A percentile compares a stretch with the other conserved stretches of the same genome.
These are phyloP conservation scores for Mollisiaceae sp. DNA, from an alignment of 2,329 filamentous ascomycete genomes.

Conservation along the genomic window DNA sequence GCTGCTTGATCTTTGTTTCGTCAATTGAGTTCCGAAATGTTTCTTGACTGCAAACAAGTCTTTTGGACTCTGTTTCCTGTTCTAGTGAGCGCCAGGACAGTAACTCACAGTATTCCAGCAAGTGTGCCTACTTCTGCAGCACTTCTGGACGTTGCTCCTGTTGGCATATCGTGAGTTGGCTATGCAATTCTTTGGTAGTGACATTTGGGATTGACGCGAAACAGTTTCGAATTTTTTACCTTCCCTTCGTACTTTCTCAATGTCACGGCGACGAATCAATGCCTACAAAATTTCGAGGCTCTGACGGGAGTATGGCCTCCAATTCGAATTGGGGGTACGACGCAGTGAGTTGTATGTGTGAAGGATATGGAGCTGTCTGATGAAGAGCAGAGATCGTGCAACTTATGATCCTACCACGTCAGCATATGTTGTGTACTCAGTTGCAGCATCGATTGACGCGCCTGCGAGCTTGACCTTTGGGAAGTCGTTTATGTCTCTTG, in stretches of 20 bases:
- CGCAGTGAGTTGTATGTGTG: constrained; percentile 46
- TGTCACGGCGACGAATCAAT: constrained; percentile 55
- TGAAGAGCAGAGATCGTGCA: constrained; percentile 51
- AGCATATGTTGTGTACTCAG: constrained; percentile 56
- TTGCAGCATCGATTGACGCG: constrained; percentile 53
- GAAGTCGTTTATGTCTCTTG: constrained; percentile 56
- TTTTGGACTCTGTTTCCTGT: constrained; percentile 27
- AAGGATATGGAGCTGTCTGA: constrained; percentile 1
- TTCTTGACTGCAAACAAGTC: constrained; percentile 21
- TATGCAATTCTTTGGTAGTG: background rate
- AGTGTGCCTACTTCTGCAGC: constrained; percentile 31
- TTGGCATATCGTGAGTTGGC: constrained; percentile 51
- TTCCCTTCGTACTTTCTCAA: constrained; percentile 60
- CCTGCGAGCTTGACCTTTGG: constrained; percentile 57
- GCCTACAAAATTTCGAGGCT: constrained; percentile 56
- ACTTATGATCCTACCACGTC: constrained; percentile 52
- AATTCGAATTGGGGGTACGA: constrained; percentile 62
- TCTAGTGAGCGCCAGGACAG: constrained; percentile 19
- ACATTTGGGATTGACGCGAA: background rate
- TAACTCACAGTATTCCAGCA: constrained; percentile 34
- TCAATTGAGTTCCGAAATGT: constrained; percentile 18
- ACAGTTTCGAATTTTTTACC: constrained; percentile 60
- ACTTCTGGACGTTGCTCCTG: constrained; percentile 47
- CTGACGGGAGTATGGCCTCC: constrained; percentile 58
- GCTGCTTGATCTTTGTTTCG: background rate